Base-by-base conservation (phyloP, 1,284 basidiomycete genomes). In the Marasmius sp. region DNA sequence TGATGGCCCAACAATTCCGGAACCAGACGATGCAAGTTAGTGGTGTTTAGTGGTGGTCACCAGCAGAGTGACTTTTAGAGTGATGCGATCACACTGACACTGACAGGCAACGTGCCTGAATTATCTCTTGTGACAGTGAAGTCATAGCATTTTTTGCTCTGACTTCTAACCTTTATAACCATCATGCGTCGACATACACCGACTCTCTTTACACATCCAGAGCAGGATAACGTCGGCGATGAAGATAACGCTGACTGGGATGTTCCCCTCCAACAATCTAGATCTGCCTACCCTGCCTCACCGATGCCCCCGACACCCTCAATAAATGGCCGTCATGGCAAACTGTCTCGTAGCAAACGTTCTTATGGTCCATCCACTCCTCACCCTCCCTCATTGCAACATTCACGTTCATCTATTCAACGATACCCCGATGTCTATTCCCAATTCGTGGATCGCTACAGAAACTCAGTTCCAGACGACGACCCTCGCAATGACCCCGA, bases 381-480 rank as follows among this genome's bases (percentile, higher is more conserved):
- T 45, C 45, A 22, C 9, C 43, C 64, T 22, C 60, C 61, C 3
- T 51, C 48, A 36, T 50, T 55, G 41, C 58, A 20, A 34, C 58
- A 34, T 55, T 58, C 54, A 60, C 57, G 48, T 18, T 57, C 63
- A 11, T 67, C 69, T 37, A 73, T 72, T 57, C 75, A 78, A 38
- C 83, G 82, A 65, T 85, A 87, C 71, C 79, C 86, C 14, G 85
- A 89, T 69, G 81, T 90, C 36, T 92, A 92, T 74, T 86, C 87
- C 34, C 89, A 91, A 70, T 92, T 92, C 71, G 84, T 92, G 48
- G 84, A 83, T 65, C 80, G 89, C 47, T 92, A 92, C 74, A 82
- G 89, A 69, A 84, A 80, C 20, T 70, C 82, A 14, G 81, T 82
- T 63, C 77, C 82, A 27, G 81, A 83, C 57, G 87, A 88, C 65